These are phyloP conservation scores for Xylaria scruposa DNA, from an alignment of 495 filamentous ascomycete species.

Conservation along the genomic window DNA sequence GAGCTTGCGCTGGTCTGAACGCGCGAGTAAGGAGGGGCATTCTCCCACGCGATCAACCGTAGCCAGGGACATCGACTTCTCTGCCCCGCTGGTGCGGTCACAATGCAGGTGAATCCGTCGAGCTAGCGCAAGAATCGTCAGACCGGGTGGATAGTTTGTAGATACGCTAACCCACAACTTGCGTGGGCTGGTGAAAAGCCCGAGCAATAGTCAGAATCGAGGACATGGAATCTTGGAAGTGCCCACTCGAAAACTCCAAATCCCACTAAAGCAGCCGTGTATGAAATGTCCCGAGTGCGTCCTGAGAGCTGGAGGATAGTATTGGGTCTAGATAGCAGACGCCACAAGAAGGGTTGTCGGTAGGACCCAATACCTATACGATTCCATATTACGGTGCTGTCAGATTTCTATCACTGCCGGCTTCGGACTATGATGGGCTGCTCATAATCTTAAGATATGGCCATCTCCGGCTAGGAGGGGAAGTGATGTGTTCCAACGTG, in stretches of 20 bases:
- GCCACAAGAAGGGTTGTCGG: neutral
- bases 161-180: neutral
- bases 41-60: neutral
- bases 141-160: slow-evolving; percentile 1
- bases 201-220: neutral
- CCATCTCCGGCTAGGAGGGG: neutral
- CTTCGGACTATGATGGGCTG: neutral
- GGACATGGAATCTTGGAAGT: neutral
- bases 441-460: neutral
- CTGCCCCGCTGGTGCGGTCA: slow-evolving; percentile 15
- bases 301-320: neutral
- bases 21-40: slow-evolving; percentile 20
- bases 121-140: slow-evolving; percentile 13
- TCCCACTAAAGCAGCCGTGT: neutral
- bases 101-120: slow-evolving; percentile 8
- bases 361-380: neutral
- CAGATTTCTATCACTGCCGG: neutral
- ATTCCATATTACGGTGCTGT: neutral
- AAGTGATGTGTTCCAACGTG: neutral
- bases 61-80: slow-evolving; percentile 5
- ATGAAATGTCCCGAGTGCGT: neutral
- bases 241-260: neutral
- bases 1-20: neutral
- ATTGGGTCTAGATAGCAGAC: neutral
- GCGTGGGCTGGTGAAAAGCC: slow-evolving; percentile 3